Evolutionary conservation across 2,329 filamentous ascomycete species (phyloP).

Genomic region (Penicillium verrucosum): DNA sequence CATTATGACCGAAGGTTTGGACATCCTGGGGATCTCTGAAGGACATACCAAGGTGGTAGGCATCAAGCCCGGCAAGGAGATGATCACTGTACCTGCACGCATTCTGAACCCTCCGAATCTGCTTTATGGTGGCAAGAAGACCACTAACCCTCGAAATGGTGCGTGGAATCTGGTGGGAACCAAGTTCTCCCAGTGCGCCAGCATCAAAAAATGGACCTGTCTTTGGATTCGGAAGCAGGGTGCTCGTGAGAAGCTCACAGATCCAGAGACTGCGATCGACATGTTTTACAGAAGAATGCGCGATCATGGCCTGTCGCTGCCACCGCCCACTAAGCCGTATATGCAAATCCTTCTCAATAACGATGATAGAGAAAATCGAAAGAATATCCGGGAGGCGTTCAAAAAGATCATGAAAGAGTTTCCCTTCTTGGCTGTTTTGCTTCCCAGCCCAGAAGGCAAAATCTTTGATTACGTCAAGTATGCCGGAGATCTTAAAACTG

Average conservation of each 20-base stretch:
- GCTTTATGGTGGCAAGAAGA: conserved; percentile 7
- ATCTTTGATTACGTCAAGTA: conserved; percentile 65
- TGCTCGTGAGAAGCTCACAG: background rate
- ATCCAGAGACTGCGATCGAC: background rate
- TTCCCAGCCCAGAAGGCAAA: conserved; percentile 49
- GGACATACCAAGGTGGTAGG: background rate
- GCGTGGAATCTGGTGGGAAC: conserved; percentile 18
- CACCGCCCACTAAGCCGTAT: background rate
- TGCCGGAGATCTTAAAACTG: conserved; percentile 59
- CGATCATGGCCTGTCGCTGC: background rate
- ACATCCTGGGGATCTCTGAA: conserved; percentile 11
- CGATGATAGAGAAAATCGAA: background rate
- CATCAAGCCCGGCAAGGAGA: conserved; percentile 5
- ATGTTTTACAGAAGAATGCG: background rate
- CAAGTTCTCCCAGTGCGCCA: conserved; percentile 2
- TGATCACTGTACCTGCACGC: conserved; percentile 17
- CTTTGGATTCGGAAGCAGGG: background rate
- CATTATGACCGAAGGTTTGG: conserved; percentile 42
- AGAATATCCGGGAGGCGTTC: background rate
- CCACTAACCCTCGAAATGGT: conserved; percentile 2
- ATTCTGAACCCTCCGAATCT: conserved; percentile 14
- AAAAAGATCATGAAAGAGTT: background rate
- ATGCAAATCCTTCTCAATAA: background rate
- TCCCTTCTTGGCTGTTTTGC: conserved; percentile 34
- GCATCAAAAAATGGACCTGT: conserved; percentile 2